A percentile compares a stretch with the other conserved stretches of the same genome.
phyloP scores from a whole-genome alignment of 495 filamentous ascomycete species.

The Elaphomyces granulatus region DNA sequence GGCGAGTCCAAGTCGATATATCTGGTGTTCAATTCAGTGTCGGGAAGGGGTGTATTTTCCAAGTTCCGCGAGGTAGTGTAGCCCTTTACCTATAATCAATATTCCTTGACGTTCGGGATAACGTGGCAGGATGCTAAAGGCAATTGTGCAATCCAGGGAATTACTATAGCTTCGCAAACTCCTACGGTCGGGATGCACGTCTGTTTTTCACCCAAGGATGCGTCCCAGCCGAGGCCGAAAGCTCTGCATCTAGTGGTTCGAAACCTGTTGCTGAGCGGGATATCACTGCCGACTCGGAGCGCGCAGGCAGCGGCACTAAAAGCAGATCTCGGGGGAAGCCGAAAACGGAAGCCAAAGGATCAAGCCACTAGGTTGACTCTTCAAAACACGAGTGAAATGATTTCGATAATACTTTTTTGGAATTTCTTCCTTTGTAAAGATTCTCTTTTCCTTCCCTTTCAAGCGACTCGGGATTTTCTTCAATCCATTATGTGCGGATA shows the following conservation, averaged over 20 bases:
- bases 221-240: slow-evolving; percentile 27
- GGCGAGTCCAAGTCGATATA: slow-evolving; percentile 60
- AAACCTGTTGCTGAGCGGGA: background rate
- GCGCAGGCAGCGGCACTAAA: background rate
- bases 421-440: background rate
- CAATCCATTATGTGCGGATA: too few species aligned
- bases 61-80: slow-evolving; percentile 80
- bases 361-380: too few species aligned
- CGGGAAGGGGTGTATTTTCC: slow-evolving; percentile 74
- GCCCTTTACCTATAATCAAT: background rate
- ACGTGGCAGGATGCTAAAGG: background rate
- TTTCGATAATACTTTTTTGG: too few species aligned
- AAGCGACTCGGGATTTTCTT: too few species aligned
- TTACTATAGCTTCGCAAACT: slow-evolving; percentile 69
- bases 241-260: slow-evolving; percentile 2
- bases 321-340: background rate
- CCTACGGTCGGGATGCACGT: slow-evolving; percentile 46
- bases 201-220: slow-evolving; percentile 81
- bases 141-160: slow-evolving; percentile 48
- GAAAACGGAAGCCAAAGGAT: too few species aligned
- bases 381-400: too few species aligned
- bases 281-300: background rate
- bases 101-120: too few species aligned
- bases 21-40: slow-evolving; percentile 68
- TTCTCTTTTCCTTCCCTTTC: too few species aligned